Evolutionary conservation across 2,329 filamentous ascomycete species (phyloP).

Genomic region (Anthostomella pinea): DNA sequence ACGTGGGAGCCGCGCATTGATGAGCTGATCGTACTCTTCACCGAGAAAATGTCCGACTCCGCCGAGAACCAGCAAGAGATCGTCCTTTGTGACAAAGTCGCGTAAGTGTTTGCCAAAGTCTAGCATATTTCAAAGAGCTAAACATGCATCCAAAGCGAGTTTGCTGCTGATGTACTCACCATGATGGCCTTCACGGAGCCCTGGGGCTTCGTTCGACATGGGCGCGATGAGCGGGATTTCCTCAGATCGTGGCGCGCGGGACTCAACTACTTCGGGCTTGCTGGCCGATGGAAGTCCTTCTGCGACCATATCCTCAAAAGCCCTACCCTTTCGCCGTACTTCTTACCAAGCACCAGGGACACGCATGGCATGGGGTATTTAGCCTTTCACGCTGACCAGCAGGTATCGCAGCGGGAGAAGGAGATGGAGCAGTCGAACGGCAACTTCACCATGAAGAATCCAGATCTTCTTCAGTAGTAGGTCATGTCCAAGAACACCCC

Average conservation of each 20-base stretch:
- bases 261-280: slow-evolving; percentile 36
- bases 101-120: slow-evolving; percentile 13
- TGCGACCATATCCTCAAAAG: slow-evolving; percentile 29
- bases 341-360: slow-evolving; percentile 31
- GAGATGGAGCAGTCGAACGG: slow-evolving; percentile 8
- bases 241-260: slow-evolving; percentile 36
- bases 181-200: slow-evolving; percentile 36
- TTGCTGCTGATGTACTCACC: slow-evolving; percentile 40
- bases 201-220: slow-evolving; percentile 38
- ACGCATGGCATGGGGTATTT: slow-evolving; percentile 36
- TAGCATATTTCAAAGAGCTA: neutral
- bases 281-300: slow-evolving; percentile 33
- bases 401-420: slow-evolving; percentile 29
- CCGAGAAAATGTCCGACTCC: slow-evolving; percentile 31
- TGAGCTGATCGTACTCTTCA: slow-evolving; percentile 32
- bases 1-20: slow-evolving; percentile 38
- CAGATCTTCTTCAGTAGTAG: slow-evolving; percentile 35
- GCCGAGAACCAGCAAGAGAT: slow-evolving; percentile 22
- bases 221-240: slow-evolving; percentile 36
- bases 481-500: slow-evolving; percentile 4
- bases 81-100: slow-evolving; percentile 35
- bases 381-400: slow-evolving; percentile 34
- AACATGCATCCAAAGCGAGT: slow-evolving; percentile 24
- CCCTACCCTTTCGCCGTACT: slow-evolving; percentile 13
- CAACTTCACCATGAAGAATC: slow-evolving; percentile 14